Percentiles rank a stretch among this genome's conserved stretches.
Evolutionary conservation across 805 yeast genomes (phyloP).

Genomic region (Nakazawaea wyomingensis): DNA sequence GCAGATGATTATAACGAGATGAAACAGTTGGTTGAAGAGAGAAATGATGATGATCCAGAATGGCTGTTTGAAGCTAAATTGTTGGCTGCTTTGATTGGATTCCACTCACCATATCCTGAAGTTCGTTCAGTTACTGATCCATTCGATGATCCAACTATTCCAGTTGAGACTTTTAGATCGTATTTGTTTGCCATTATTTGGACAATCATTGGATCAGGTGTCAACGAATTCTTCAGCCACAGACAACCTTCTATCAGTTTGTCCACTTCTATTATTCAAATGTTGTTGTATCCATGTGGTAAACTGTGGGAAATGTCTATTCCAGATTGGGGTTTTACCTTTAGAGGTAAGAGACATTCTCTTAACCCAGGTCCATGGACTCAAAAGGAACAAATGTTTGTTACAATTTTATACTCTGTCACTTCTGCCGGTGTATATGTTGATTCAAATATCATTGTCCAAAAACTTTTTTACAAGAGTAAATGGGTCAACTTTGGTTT

Average conservation of each 20-base stretch:
- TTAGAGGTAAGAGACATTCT: slow-evolving; percentile 33
- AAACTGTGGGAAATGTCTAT: slow-evolving; percentile 24
- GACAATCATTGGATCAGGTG: slow-evolving; percentile 47
- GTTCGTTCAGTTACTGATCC: slow-evolving; percentile 63
- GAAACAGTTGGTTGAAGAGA: slow-evolving; percentile 16
- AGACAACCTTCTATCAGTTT: slow-evolving; percentile 48
- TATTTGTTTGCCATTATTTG: slow-evolving; percentile 49
- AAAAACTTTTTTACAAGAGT: slow-evolving; percentile 29
- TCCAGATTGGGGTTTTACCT: slow-evolving; percentile 36
- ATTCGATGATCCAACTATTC: slow-evolving; percentile 43
- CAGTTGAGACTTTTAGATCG: slow-evolving; percentile 50
- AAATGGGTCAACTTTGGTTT: slow-evolving; percentile 40
- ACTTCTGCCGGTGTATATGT: slow-evolving; percentile 29
- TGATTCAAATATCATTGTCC: slow-evolving; percentile 29
- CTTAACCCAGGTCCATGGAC: slow-evolving; percentile 65
- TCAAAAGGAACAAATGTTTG: slow-evolving; percentile 60
- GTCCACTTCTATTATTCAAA: slow-evolving; percentile 38
- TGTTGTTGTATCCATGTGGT: slow-evolving; percentile 43
- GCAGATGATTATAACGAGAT: slow-evolving; percentile 30
- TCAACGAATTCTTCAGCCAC: slow-evolving; percentile 53
- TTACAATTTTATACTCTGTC: slow-evolving; percentile 40
- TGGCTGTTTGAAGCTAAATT: slow-evolving; percentile 29
- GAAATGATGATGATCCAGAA: slow-evolving; percentile 3
- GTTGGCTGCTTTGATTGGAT: slow-evolving; percentile 28
- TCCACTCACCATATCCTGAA: slow-evolving; percentile 57